Conservation (phyloP, 148 eudicot genomes). For the Silene uniflora region DNA sequence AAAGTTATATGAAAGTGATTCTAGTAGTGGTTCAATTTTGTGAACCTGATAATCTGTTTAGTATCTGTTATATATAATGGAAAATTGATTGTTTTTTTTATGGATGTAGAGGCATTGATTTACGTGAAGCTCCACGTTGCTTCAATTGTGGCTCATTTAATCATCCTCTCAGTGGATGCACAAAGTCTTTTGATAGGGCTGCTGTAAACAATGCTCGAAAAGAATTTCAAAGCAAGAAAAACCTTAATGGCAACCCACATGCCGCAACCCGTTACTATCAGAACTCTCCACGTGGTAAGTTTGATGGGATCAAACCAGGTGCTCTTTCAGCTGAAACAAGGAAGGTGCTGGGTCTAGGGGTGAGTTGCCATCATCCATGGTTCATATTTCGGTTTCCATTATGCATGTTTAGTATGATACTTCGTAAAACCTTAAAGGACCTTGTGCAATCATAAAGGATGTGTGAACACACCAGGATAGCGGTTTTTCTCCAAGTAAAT, state of each 20-base stretch:
- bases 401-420: too few relatives aligned
- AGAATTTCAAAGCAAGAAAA: constrained; percentile 35
- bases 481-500: not conserved
- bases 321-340: constrained; percentile 41
- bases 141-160: constrained; percentile 51
- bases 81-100: not conserved
- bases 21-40: not conserved
- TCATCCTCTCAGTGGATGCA: constrained; percentile 45
- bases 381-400: too few relatives aligned
- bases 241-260: constrained; percentile 28
- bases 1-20: not conserved
- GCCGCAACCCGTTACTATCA: constrained; percentile 47
- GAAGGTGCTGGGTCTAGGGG: constrained; percentile 42
- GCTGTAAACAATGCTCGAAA: constrained; percentile 46
- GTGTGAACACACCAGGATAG: not conserved
- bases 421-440: too few relatives aligned
- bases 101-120: constrained; percentile 30
- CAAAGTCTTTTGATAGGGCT: constrained; percentile 37
- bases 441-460: not conserved
- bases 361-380: constrained; percentile 16
- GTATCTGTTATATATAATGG: not conserved
- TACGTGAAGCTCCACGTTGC: constrained; percentile 46
- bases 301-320: constrained; percentile 52
- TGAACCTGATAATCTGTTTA: not conserved
- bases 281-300: constrained; percentile 45